These are phyloP conservation scores for Parmales sp. DNA, from an alignment of 108 stramenopile genomes.

Conservation along the genomic window DNA sequence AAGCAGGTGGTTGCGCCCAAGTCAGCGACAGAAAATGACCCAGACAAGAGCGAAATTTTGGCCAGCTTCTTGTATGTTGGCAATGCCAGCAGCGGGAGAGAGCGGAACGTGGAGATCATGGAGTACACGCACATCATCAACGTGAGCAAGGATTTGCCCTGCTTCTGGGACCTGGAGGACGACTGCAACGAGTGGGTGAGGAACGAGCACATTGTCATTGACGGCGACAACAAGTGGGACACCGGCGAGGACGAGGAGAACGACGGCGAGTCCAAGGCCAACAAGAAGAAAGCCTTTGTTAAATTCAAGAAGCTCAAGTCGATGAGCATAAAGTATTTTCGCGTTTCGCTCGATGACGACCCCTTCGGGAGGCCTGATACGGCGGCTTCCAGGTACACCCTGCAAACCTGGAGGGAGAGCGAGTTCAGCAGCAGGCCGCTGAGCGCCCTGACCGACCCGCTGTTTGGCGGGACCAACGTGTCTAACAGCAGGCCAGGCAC, in stretches of 20 bases:
- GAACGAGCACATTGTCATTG: not conserved
- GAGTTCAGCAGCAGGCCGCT: not conserved
- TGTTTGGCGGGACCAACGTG: not conserved
- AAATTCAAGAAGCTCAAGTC: not conserved
- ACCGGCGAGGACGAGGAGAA: too few relatives aligned
- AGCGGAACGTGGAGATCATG: constrained; percentile 12
- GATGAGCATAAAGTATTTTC: not conserved
- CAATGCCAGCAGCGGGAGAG: not conserved
- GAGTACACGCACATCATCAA: constrained; percentile 13
- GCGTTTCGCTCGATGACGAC: constrained; percentile 1
- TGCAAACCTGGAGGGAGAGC: not conserved
- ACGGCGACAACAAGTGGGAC: too few relatives aligned
- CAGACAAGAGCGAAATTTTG: not conserved
- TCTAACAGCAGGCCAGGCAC: not conserved
- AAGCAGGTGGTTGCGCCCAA: not conserved
- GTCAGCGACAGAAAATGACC: not conserved
- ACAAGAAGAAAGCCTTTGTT: not conserved
- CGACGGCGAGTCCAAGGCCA: too few relatives aligned
- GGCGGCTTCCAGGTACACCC: not conserved
- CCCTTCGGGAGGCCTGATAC: constrained; percentile 9
- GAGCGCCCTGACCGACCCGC: constrained; percentile 1
- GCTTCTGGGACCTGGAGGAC: constrained; percentile 10
- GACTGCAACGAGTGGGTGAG: not conserved
- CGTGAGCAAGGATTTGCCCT: not conserved
- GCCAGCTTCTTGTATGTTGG: not conserved